Evolutionary conservation across 1,139 yeast genomes (phyloP).

Genomic region (Hanseniaspora gamundiae): DNA sequence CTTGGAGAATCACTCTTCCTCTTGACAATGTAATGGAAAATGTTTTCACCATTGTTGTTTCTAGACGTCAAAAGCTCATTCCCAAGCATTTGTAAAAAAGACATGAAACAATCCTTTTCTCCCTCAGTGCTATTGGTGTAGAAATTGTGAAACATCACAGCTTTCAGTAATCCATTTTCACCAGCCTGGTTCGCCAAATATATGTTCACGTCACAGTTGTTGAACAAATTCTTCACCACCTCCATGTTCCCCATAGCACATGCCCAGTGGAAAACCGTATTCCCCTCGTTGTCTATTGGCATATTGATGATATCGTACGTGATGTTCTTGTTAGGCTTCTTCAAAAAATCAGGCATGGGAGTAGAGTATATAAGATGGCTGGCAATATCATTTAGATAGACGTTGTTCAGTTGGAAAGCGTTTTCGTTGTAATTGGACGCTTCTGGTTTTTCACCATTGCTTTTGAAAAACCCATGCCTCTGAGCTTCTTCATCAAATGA

Average conservation of each 20-base stretch:
- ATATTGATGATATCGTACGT: slow-evolving; percentile 17
- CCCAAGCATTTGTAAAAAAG: slow-evolving; percentile 51
- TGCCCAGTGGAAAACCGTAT: slow-evolving; percentile 95
- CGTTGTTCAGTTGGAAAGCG: background rate
- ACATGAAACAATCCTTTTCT: slow-evolving; percentile 36
- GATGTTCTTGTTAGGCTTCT: background rate
- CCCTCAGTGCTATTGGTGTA: slow-evolving; percentile 52
- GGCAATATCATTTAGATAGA: background rate
- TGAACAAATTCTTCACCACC: slow-evolving; percentile 39
- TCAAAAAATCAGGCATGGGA: background rate
- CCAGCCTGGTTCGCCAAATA: slow-evolving; percentile 29
- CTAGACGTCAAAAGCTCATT: slow-evolving; percentile 1
- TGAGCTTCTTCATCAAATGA: background rate
- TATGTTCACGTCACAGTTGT: slow-evolving; percentile 4
- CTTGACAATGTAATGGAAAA: slow-evolving; percentile 72
- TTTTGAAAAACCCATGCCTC: background rate
- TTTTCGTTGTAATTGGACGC: background rate
- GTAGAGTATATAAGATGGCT: background rate
- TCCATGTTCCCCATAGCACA: slow-evolving; percentile 78
- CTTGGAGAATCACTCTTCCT: slow-evolving; percentile 56
- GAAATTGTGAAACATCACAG: slow-evolving; percentile 79
- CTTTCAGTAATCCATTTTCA: slow-evolving; percentile 73
- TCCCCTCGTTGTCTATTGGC: slow-evolving; percentile 87
- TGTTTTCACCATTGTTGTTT: slow-evolving; percentile 32
- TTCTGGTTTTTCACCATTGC: background rate